phyloP scores from a whole-genome alignment of 805 yeast species.

The Priceomyces haplophilus region DNA sequence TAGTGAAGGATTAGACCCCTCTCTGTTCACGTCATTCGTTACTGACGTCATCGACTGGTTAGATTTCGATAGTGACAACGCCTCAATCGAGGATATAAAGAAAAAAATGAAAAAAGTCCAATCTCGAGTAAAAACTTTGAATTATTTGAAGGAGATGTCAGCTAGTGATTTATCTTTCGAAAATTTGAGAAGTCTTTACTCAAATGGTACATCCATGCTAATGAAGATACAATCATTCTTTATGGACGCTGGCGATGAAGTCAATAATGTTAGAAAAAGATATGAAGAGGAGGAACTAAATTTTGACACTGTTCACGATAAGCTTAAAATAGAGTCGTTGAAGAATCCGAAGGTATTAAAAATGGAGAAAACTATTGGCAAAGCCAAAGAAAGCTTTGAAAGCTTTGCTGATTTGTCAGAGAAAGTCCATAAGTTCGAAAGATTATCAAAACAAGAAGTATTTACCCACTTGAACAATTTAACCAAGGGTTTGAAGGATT shows the following conservation, averaged over 20 bases:
- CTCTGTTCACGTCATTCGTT: conserved; percentile 26
- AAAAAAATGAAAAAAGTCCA: conserved; percentile 22
- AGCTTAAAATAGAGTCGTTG: conserved; percentile 32
- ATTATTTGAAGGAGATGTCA: conserved; percentile 38
- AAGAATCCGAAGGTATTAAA: conserved; percentile 3
- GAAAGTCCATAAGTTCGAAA: conserved; percentile 16
- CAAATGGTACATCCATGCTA: conserved; percentile 41
- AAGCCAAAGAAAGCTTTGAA: conserved; percentile 29
- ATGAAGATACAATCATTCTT: conserved; percentile 43
- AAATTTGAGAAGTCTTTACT: conserved; percentile 43
- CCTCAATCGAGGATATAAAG: conserved; percentile 30
- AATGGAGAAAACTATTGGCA: conserved; percentile 1
- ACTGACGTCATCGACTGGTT: conserved; percentile 68
- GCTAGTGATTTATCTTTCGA: conserved; percentile 46
- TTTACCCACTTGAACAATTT: conserved; percentile 23
- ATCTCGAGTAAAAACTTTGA: conserved; percentile 19
- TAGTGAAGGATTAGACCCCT: conserved; percentile 17
- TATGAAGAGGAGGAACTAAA: conserved; percentile 48
- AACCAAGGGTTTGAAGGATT: conserved; percentile 26
- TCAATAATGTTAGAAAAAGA: conserved; percentile 38
- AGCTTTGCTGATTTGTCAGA: conserved; percentile 18
- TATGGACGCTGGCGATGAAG: conserved; percentile 44
- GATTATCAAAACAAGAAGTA: conserved; percentile 21
- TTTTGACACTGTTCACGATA: conserved; percentile 49
- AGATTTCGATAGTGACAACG: conserved; percentile 63